Percentiles rank a stretch among this genome's conserved stretches.
These are phyloP conservation scores for Zhuliangozyma blackwelliae DNA, from an alignment of 1,139 yeast genomes.

Conservation along the genomic window DNA sequence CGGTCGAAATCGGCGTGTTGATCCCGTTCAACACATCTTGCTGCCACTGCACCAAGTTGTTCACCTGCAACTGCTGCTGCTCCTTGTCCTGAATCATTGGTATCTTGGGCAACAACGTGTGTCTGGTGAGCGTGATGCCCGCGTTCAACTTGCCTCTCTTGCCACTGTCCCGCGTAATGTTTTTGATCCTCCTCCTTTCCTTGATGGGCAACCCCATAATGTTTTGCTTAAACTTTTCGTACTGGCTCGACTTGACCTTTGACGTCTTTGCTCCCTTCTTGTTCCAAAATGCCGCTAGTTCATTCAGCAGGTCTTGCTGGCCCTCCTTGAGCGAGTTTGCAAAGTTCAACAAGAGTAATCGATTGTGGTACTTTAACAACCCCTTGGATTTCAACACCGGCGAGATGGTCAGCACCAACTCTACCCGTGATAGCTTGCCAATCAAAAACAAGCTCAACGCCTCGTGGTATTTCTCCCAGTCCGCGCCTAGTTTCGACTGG, in stretches of 20 bases:
- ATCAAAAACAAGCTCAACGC: constrained; percentile 70
- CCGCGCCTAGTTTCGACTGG: constrained; percentile 63
- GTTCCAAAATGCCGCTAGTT: constrained; percentile 58
- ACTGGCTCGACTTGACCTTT: constrained; percentile 55
- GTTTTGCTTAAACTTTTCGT: constrained; percentile 78
- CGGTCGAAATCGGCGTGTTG: constrained; percentile 77
- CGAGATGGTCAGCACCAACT: constrained; percentile 54
- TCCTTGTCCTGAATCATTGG: constrained; percentile 70
- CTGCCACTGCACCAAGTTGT: constrained; percentile 77
- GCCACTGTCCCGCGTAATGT: constrained; percentile 77
- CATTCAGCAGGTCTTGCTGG: constrained; percentile 40
- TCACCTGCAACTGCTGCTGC: constrained; percentile 45
- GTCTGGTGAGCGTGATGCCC: constrained; percentile 75
- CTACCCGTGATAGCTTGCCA: constrained; percentile 75
- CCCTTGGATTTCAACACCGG: constrained; percentile 53
- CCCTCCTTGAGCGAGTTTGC: constrained; percentile 80
- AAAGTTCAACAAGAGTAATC: constrained; percentile 70
- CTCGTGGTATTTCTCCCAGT: constrained; percentile 87
- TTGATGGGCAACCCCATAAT: constrained; percentile 82
- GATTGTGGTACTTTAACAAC: constrained; percentile 64
- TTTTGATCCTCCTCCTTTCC: constrained; percentile 81
- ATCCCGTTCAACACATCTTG: constrained; percentile 92
- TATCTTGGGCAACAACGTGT: constrained; percentile 79
- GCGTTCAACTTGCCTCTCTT: constrained; percentile 74
- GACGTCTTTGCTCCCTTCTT: constrained; percentile 40